Percentiles rank a stretch among this genome's conserved stretches.
Conservation (phyloP, 2,329 filamentous ascomycete species). For the Colletotrichum aenigma region DNA sequence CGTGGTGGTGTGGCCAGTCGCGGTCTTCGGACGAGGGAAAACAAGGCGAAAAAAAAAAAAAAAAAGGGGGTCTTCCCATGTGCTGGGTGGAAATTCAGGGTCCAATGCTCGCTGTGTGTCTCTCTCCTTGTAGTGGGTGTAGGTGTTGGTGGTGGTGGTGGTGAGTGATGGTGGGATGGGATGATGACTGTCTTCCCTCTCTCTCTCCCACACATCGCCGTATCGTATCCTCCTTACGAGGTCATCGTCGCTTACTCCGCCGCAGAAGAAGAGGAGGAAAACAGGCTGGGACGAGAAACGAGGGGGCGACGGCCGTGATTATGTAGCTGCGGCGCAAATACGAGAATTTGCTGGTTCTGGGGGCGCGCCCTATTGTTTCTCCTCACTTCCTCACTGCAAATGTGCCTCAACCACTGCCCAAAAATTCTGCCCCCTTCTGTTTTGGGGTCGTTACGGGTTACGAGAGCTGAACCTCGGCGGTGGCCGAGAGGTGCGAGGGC, state of each 20-base stretch:
- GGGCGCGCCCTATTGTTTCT: neutral
- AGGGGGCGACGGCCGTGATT: neutral
- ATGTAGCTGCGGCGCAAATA: constrained; percentile 4
- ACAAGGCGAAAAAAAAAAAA: neutral
- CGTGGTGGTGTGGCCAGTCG: neutral
- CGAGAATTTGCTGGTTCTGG: neutral
- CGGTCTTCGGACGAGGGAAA: neutral
- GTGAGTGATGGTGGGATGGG: neutral
- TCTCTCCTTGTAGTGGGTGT: neutral
- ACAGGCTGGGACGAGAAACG: neutral
- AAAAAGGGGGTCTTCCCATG: neutral
- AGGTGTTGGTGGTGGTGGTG: neutral
- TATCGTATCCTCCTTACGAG: neutral
- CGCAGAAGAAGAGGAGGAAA: neutral
- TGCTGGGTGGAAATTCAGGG: neutral
- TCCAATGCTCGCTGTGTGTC: neutral
- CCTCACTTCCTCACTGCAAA: neutral
- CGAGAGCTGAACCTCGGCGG: neutral
- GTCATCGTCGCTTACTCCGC: neutral
- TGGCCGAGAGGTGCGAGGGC: neutral
- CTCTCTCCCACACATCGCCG: neutral
- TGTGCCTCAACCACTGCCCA: neutral
- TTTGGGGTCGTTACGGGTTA: constrained; percentile 2
- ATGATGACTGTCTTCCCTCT: neutral
- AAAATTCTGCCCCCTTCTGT: neutral